These are phyloP conservation scores for Barnettozyma pratensis DNA, from an alignment of 805 yeast species.

Conservation along the genomic window DNA sequence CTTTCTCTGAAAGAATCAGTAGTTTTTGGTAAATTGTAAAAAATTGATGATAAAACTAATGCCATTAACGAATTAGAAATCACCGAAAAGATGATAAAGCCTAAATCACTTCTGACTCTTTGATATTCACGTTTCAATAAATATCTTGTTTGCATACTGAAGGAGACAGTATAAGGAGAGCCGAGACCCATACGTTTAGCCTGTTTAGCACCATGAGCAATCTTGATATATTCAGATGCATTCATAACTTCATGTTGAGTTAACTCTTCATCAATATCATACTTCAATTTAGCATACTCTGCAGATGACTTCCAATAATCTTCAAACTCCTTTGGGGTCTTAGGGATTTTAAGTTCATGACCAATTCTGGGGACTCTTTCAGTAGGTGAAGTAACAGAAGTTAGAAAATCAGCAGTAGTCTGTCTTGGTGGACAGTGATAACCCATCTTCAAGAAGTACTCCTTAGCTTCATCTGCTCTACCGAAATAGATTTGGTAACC, in stretches of 20 bases:
- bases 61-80: constrained; percentile 48
- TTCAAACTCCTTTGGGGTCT: constrained; percentile 46
- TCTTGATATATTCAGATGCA: constrained; percentile 31
- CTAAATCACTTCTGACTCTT: constrained; percentile 46
- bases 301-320: constrained; percentile 45
- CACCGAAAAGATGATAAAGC: constrained; percentile 37
- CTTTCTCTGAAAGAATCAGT: constrained; percentile 49
- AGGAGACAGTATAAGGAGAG: constrained; percentile 51
- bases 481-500: constrained; percentile 57
- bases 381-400: constrained; percentile 48
- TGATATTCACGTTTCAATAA: constrained; percentile 41
- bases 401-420: constrained; percentile 55
- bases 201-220: constrained; percentile 49
- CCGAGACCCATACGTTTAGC: constrained; percentile 38
- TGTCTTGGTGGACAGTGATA: constrained; percentile 51
- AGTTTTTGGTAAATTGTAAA: constrained; percentile 40
- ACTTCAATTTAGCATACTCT: constrained; percentile 34
- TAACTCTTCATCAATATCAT: constrained; percentile 34
- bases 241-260: constrained; percentile 24
- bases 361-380: constrained; percentile 43
- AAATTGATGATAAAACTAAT: constrained; percentile 51
- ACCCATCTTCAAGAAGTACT: constrained; percentile 49
- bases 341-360: constrained; percentile 44
- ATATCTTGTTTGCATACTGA: constrained; percentile 45
- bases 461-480: constrained; percentile 38